phyloP scores from a whole-genome alignment of 2,329 filamentous ascomycete species.

The Sphaerulina populicola region DNA sequence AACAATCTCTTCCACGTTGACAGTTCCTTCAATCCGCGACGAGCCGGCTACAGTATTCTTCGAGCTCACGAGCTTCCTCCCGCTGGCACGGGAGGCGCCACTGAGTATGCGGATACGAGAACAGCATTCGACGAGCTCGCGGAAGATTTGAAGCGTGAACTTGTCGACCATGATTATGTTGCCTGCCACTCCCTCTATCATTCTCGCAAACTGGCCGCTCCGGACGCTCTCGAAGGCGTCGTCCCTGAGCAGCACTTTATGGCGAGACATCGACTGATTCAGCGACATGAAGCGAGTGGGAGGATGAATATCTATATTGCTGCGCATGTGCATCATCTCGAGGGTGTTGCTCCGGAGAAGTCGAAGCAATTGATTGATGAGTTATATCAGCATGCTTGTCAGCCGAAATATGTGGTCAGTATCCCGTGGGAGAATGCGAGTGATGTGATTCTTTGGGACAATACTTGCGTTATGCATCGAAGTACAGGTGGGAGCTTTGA shows the following conservation, averaged over 20 bases:
- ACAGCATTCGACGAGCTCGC: slow-evolving; percentile 45
- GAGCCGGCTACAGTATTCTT: slow-evolving; percentile 47
- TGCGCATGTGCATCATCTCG: slow-evolving; percentile 47
- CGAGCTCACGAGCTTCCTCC: slow-evolving; percentile 45
- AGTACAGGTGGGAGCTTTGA: slow-evolving; percentile 44
- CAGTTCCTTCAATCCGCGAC: slow-evolving; percentile 48
- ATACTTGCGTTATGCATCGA: slow-evolving; percentile 49
- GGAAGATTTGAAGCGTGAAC: slow-evolving; percentile 29
- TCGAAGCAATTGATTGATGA: slow-evolving; percentile 33
- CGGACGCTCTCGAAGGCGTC: slow-evolving; percentile 43
- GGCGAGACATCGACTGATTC: slow-evolving; percentile 43
- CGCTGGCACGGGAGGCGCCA: slow-evolving; percentile 42
- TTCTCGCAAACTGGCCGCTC: slow-evolving; percentile 46
- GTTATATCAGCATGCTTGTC: slow-evolving; percentile 44
- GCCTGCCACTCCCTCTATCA: slow-evolving; percentile 40
- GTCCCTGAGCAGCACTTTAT: slow-evolving; percentile 36
- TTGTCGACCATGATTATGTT: slow-evolving; percentile 31
- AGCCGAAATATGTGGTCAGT: slow-evolving; percentile 41
- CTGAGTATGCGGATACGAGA: slow-evolving; percentile 48
- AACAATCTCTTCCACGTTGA: slow-evolving; percentile 46
- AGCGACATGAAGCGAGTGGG: slow-evolving; percentile 46
- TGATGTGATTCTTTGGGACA: slow-evolving; percentile 53
- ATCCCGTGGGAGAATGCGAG: slow-evolving; percentile 39
- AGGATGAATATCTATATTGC: slow-evolving; percentile 49
- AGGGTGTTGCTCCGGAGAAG: slow-evolving; percentile 35